A percentile compares a stretch with the other conserved stretches of the same genome.
Evolutionary conservation across 306 rosid genomes (phyloP).

Genomic region (Arachis hypogaea): DNA sequence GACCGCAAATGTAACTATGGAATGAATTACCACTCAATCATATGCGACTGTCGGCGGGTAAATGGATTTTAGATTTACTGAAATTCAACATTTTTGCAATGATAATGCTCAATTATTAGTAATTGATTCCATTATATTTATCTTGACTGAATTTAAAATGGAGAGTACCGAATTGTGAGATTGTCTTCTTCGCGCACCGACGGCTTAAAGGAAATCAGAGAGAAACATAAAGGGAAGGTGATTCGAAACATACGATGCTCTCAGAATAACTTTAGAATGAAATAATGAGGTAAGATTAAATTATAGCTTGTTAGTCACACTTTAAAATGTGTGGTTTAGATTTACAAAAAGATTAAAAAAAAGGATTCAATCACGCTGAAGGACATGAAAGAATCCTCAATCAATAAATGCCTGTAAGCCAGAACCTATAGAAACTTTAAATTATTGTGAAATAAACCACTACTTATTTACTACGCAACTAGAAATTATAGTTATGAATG

Average conservation of each 20-base stretch:
- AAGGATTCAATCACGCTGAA: conserved; percentile 31
- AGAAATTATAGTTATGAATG: conserved; percentile 36
- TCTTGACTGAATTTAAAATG: background rate
- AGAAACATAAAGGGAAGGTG: background rate
- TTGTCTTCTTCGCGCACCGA: background rate
- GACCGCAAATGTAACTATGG: background rate
- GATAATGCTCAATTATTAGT: background rate
- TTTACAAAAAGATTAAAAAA: conserved; percentile 40
- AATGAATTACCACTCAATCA: background rate
- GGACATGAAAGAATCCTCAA: conserved; percentile 37
- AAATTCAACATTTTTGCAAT: background rate
- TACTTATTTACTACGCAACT: conserved; percentile 38
- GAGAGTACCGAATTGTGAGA: background rate
- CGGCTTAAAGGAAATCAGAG: background rate
- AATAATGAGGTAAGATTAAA: background rate
- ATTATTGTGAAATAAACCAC: conserved; percentile 35
- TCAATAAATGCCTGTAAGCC: conserved; percentile 12
- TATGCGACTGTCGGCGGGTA: background rate
- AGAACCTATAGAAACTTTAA: conserved; percentile 27
- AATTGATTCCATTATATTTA: background rate
- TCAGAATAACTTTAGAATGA: background rate
- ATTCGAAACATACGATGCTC: background rate
- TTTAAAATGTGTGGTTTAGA: conserved; percentile 27
- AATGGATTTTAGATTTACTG: background rate
- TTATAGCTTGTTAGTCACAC: conserved; percentile 12